Conservation (phyloP, 2,329 filamentous ascomycete species). For the Apiospora pterosperma region DNA sequence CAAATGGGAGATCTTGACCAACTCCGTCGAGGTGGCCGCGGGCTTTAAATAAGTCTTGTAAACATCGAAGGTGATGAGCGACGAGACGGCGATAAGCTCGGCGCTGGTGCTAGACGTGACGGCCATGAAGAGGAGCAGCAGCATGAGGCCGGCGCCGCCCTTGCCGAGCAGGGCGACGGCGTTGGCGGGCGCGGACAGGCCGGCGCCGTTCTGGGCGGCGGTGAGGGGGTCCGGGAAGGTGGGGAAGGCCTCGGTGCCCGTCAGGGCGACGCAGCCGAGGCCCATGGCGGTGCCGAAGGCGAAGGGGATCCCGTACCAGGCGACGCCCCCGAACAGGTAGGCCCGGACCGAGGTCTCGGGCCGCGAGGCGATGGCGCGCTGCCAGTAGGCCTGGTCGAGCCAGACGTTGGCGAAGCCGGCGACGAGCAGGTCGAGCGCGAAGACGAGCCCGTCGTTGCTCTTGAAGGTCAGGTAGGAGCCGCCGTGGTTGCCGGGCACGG, state of each 20-base stretch:
- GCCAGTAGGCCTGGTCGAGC: slow-evolving; percentile 42
- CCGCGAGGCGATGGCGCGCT: slow-evolving; percentile 38
- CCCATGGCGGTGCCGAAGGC: slow-evolving; percentile 33
- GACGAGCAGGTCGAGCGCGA: slow-evolving; percentile 33
- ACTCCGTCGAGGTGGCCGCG: slow-evolving; percentile 23
- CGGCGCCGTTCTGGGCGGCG: slow-evolving; percentile 26
- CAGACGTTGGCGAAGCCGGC: slow-evolving; percentile 34
- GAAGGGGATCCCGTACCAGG: slow-evolving; percentile 35
- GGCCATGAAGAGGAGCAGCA: slow-evolving; percentile 44
- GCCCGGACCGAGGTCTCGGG: slow-evolving; percentile 37
- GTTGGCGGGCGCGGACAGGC: slow-evolving; percentile 26
- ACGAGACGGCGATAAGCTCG: slow-evolving; percentile 39
- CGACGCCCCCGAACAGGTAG: slow-evolving; percentile 38
- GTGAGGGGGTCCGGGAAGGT: slow-evolving; percentile 28
- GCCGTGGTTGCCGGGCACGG: slow-evolving; percentile 28
- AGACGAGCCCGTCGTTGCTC: slow-evolving; percentile 31
- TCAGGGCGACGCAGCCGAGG: slow-evolving; percentile 30
- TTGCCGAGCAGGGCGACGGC: slow-evolving; percentile 33
- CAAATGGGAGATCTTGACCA: slow-evolving; percentile 30
- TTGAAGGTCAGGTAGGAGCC: slow-evolving; percentile 36
- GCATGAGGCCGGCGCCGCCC: slow-evolving; percentile 30
- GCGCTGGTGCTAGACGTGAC: slow-evolving; percentile 40
- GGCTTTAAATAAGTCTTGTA: slow-evolving; percentile 36
- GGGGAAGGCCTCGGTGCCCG: slow-evolving; percentile 19
- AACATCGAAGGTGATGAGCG: slow-evolving; percentile 35